These are phyloP conservation scores for Byssochlamys sp. DNA, from an alignment of 2,329 filamentous ascomycete species.

Conservation along the genomic window DNA sequence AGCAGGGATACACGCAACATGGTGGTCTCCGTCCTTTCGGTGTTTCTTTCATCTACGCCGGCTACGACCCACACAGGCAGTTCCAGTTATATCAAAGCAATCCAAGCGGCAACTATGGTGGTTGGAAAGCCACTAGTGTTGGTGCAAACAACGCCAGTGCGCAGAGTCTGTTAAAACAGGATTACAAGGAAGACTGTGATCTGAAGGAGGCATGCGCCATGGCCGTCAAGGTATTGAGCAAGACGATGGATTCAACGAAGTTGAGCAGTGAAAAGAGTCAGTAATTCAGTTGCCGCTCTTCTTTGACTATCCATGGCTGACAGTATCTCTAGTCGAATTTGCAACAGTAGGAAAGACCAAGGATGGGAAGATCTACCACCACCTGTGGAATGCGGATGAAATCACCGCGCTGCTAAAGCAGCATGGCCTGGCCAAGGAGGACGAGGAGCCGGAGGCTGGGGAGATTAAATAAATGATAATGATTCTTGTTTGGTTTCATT, in stretches of 20 bases:
- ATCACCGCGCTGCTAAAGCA: constrained; percentile 90
- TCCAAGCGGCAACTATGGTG: constrained; percentile 95
- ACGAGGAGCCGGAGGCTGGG: constrained; percentile 56
- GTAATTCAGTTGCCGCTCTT: constrained; percentile 26
- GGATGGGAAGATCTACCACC: constrained; percentile 94
- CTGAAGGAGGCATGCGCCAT: constrained; percentile 92
- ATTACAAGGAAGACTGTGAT: constrained; percentile 97
- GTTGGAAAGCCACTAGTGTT: constrained; percentile 97
- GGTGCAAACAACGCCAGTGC: constrained; percentile 97
- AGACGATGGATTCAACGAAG: constrained; percentile 99
- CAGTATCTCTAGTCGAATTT: constrained; percentile 66
- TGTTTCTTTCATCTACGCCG: constrained; percentile 98
- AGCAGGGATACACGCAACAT: constrained; percentile 98
- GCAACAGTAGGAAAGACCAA: constrained; percentile 94
- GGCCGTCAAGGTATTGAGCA: constrained; percentile 97
- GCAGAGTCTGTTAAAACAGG: constrained; percentile 93
- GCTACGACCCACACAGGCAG: constrained; percentile 88
- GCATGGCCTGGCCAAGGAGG: constrained; percentile 81
- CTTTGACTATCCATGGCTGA: constrained; percentile 8
- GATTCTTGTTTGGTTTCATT: not conserved
- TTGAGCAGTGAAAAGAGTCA: constrained; percentile 97
- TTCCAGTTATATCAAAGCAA: constrained; percentile 99
- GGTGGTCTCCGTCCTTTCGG: constrained; percentile 96
- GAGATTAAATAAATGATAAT: constrained; percentile 24
- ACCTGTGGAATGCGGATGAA: constrained; percentile 92